A percentile compares a stretch with the other conserved stretches of the same genome.
phyloP scores from a whole-genome alignment of 2,329 filamentous ascomycete genomes.

The Coniochaeta ligniaria region DNA sequence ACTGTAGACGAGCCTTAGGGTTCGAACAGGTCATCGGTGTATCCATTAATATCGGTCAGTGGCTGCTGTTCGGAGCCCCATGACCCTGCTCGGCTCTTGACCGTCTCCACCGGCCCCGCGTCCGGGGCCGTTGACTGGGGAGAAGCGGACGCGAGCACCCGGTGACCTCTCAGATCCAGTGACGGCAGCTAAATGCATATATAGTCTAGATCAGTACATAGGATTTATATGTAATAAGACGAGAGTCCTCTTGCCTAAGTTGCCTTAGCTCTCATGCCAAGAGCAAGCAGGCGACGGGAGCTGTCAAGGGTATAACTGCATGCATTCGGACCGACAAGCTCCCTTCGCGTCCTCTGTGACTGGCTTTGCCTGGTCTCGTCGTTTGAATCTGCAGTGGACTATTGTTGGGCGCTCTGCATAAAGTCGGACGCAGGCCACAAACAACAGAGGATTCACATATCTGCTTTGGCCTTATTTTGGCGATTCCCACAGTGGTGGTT shows the following conservation, averaged over 20 bases:
- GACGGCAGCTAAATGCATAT: too few relatives aligned
- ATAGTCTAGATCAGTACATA: too few relatives aligned
- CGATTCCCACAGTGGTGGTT: neutral
- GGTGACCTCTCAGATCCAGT: neutral
- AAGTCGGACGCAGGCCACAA: neutral
- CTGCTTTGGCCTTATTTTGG: neutral
- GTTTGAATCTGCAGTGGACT: neutral
- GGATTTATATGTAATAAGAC: too few relatives aligned
- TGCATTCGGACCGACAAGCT: slow-evolving; percentile 18
- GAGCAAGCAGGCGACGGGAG: neutral
- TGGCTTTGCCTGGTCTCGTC: neutral
- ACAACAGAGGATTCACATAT: neutral
- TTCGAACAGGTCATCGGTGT: neutral
- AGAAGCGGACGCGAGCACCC: neutral
- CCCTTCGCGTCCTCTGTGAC: slow-evolving; percentile 2
- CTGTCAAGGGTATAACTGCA: slow-evolving; percentile 9
- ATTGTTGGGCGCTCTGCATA: neutral
- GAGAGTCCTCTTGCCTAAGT: too few relatives aligned
- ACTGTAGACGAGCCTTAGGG: neutral
- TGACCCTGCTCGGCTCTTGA: slow-evolving; percentile 1
- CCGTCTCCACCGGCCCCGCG: neutral
- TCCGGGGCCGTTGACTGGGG: neutral
- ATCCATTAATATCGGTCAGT: neutral
- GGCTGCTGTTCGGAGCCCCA: slow-evolving; percentile 3
- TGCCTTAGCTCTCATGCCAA: neutral